Base-by-base conservation (phyloP, 1,139 yeast species). In the Lodderomyces orthopsilosis region DNA sequence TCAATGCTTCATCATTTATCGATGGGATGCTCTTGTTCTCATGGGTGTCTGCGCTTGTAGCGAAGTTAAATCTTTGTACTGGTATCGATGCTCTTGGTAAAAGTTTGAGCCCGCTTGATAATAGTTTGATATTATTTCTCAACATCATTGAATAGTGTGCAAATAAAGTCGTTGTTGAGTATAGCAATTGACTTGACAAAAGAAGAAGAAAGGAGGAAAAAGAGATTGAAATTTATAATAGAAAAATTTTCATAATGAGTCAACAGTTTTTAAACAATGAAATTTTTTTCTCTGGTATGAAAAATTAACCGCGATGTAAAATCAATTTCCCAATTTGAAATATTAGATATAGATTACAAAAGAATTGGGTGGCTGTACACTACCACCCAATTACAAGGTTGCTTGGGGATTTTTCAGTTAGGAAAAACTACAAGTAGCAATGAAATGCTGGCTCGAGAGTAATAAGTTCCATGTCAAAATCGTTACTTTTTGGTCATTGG, bases 1-100 rank as follows among this genome's bases (percentile, higher is more conserved):
- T 43, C 35, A 48, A 46, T 46, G 46, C 44, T 15, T 41, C 28
- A 17, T 45, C 35, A 15, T 30, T 30, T 30, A 30, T 30, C 6
- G 34, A 30, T 6, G 34, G 34, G 10, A 30, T 30, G 3, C 21
- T 30, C 10, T 30, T 30, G 12, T 30, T 30, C 15, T 15, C 34
- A 9, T 30, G 19, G 6, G 24, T 13, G 7, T 26, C 14, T 2
- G 22, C 26, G 12, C 26, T 37, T 9, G 35, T 37, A 4, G 40
- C 28, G n/a, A 37, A 28, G 12, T 7, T 18, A 26, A 27, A n/a
- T 17, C 14, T 26, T 21, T 19, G 37, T 6, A 21, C 26, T 18
- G 21, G 10, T 13, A 19, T 22, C 3, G 17, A 19, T 13, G 18
- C 26, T 8, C 24, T 22, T 14, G 26, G 26, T 22, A 34, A 12